Conservation (phyloP, 2,329 filamentous ascomycete genomes). For the Shiraia bambusicola region DNA sequence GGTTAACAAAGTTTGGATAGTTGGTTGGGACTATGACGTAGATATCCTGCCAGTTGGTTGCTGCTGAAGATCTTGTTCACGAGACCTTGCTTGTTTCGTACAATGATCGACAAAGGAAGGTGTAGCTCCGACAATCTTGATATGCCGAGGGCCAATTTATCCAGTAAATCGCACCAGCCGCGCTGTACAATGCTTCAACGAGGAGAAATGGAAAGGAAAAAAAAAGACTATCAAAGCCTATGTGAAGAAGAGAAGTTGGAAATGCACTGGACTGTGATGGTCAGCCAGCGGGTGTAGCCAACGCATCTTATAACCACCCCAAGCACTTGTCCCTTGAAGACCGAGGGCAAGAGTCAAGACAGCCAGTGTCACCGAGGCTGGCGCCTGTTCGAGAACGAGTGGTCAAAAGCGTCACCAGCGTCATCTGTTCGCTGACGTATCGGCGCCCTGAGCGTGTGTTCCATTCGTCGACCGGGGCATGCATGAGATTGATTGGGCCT, state of each 20-base stretch:
- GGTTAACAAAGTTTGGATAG: background rate
- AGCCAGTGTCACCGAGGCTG: constrained; percentile 12
- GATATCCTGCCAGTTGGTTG: constrained; percentile 1
- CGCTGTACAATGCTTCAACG: background rate
- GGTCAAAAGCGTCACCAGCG: constrained; percentile 21
- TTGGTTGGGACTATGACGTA: constrained; percentile 21
- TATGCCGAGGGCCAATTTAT: constrained; percentile 5
- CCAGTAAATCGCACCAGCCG: constrained; percentile 1
- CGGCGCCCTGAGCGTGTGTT: constrained; percentile 20
- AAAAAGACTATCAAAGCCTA: constrained; percentile 18
- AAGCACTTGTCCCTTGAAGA: background rate
- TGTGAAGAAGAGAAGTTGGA: constrained; percentile 6
- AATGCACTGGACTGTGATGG: background rate
- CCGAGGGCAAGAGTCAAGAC: no score
- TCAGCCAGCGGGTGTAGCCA: constrained; percentile 4
- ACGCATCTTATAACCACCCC: constrained; percentile 13
- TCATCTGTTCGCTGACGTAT: constrained; percentile 32
- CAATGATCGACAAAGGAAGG: constrained; percentile 29
- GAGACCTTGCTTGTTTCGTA: constrained; percentile 22
- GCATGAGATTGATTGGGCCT: constrained; percentile 27
- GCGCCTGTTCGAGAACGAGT: constrained; percentile 14
- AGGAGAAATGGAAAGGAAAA: background rate
- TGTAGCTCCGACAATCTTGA: constrained; percentile 1
- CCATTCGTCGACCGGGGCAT: constrained; percentile 9
- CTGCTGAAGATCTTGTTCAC: constrained; percentile 6